phyloP scores from a whole-genome alignment of 2,329 filamentous ascomycete species.

The Passalora sequoiae region DNA sequence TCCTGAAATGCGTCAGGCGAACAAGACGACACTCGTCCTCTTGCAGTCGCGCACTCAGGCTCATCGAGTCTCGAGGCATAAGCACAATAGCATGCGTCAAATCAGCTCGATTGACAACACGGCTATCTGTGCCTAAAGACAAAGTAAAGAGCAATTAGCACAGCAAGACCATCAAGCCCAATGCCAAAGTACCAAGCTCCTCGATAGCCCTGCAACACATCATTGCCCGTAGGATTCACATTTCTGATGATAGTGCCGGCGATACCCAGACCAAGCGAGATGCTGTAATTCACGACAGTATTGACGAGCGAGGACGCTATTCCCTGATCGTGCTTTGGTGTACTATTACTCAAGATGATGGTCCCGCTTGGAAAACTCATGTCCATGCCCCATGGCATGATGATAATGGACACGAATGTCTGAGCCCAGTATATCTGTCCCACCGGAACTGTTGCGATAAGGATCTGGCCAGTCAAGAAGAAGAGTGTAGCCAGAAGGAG shows the following conservation, averaged over 20 bases:
- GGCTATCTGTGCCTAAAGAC: conserved; percentile 5
- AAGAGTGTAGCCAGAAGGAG: conserved; percentile 35
- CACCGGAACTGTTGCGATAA: conserved; percentile 31
- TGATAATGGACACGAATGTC: conserved; percentile 33
- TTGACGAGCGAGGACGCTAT: conserved; percentile 26
- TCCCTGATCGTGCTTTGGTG: conserved; percentile 28
- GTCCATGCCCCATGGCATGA: conserved; percentile 36
- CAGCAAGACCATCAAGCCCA: conserved; percentile 21
- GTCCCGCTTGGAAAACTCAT: conserved; percentile 29
- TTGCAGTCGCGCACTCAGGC: no score
- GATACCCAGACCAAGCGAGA: conserved; percentile 25
- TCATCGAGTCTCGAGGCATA: no score
- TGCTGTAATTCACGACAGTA: conserved; percentile 5
- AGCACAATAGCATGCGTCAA: no score
- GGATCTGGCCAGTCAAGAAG: conserved; percentile 32
- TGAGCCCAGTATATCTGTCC: conserved; percentile 36
- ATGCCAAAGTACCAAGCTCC: conserved; percentile 26
- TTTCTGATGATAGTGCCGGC: conserved; percentile 22
- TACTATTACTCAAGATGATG: conserved; percentile 28
- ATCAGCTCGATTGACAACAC: no score
- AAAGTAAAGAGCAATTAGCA: conserved; percentile 22
- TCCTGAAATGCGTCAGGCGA: no score
- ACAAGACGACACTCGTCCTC: no score
- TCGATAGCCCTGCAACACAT: conserved; percentile 18
- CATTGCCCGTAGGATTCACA: conserved; percentile 11